These are phyloP conservation scores for Ceratorhiza oryzae-sativae DNA, from an alignment of 1,284 basidiomycete genomes.

Conservation along the genomic window DNA sequence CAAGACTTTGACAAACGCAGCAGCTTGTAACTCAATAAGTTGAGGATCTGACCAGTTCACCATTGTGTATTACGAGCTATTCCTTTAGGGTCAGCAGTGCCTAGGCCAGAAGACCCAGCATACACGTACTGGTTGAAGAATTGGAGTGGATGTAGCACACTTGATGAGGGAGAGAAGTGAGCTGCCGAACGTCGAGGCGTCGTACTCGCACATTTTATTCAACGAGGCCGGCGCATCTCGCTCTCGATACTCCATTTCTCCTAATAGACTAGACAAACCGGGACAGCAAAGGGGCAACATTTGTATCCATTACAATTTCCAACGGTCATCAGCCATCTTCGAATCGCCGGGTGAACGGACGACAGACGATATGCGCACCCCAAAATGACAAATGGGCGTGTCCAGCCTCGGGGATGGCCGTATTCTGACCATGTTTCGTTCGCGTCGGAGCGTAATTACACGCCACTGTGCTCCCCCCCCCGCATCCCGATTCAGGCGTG, in stretches of 20 bases:
- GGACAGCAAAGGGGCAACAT: conserved; percentile 2
- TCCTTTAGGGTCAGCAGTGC: not conserved
- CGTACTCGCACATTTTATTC: not conserved
- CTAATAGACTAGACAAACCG: conserved; percentile 14
- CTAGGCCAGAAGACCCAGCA: not conserved
- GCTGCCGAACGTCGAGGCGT: not conserved
- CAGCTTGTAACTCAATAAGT: conserved; percentile 58
- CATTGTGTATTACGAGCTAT: conserved; percentile 51
- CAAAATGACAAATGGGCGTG: not conserved
- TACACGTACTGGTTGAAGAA: not conserved
- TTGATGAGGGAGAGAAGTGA: conserved; percentile 32
- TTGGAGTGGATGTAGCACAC: not conserved
- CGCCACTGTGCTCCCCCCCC: no score
- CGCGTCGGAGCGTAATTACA: not conserved
- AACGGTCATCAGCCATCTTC: not conserved
- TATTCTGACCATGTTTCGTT: not conserved
- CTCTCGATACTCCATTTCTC: conserved; percentile 2
- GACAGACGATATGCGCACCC: not conserved
- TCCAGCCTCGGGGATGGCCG: not conserved
- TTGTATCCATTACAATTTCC: not conserved
- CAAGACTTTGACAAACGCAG: conserved; percentile 55
- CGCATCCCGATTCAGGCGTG: conserved; percentile 3
- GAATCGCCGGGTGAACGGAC: conserved; percentile 6
- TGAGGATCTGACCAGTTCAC: conserved; percentile 62
- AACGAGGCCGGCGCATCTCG: not conserved